Evolutionary conservation across 73 alveolate species (phyloP), one percentile per base, ranked within the genome.

Genomic region (Breviolum minutum): DNA sequence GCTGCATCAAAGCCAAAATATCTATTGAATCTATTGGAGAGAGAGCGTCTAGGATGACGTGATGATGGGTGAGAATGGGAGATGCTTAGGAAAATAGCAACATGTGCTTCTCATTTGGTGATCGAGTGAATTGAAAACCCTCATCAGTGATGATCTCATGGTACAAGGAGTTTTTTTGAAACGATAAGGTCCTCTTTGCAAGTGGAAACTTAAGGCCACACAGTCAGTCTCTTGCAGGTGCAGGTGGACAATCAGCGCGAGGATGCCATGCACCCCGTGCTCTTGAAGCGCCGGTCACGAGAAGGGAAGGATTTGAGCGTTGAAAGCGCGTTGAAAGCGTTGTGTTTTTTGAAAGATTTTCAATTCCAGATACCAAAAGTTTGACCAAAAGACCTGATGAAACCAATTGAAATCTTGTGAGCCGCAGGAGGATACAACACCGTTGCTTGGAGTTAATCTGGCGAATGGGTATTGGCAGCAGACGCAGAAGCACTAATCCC

Each of bases 231-330:
- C 48, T 40, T 9, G 22, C 84, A 89, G 95, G 95, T 89, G 70
- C 95, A 89, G 70, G 81, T 89, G 62, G 95, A 89, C 86, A 89
- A 89, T 30, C 95, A 89, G 86, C 95, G 95, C n/a, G 95, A 89
- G 19, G 95, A 89, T 27, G 95, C 95, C 29, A 62, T 63, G 95
- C 95, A 89, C 95, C 95, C 95, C 14, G 95, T 89, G 30, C 95
- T 89, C 54, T 60, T 89, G 62, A 32, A 76, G 61, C 95, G 95
- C 19, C 85, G 70, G 94, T n/a, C n/a, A 24, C n/a, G 95, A 62
- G 85, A 89, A 79, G 95, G 95, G 85, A 89, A 89, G 95, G 95
- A 17, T 29, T 29, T 29, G 71, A 79, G n/a, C 54, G 0, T 40
- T 40, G 54, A 40, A 40, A 40, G 54, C 54, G 54, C 54, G 54